Evolutionary conservation across 1,284 basidiomycete genomes (phyloP), one percentile per base, ranked within the genome.

Genomic region (Butyriboletus appendiculatus): DNA sequence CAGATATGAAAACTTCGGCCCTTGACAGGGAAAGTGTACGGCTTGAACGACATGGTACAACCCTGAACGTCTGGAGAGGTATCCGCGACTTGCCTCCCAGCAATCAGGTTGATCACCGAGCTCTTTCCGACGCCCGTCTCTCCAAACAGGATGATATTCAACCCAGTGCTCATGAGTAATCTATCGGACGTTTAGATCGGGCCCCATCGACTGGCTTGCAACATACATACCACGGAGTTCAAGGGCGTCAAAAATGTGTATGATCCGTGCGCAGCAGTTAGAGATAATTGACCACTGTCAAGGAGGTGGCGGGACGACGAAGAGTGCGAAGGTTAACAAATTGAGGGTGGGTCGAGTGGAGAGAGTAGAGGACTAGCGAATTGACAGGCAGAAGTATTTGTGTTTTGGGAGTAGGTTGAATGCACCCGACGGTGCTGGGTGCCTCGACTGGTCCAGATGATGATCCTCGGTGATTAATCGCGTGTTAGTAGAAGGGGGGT

Each of bases 121-220:
- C 67, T 73, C 53, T 69, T 69, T 12, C 67, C 71, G 14, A 66
- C 66, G 7, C 67, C 71, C 0, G 59, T 62, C 50, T 73, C 66
- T n/a, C 67, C 71, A 22, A 73, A 69, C 0, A 69, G 37, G 40
- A 69, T 67, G 40, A 69, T 65, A 48, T 73, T 69, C 32, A 70
- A 44, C 15, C 63, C 62, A 14, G 59, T 34, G 39, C 48, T 50
- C 65, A 65, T 67, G 55, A 26, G 32, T 52, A 37, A 28, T 52
- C 63, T 69, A 38, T 55, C 40, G 16, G 20, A 11, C 7, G 26
- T 40, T 69, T 32, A 64, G 65, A 67, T 62, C 55, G 38, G 34
- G 8, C 4, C n/a, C 16, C 51, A 60, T 60, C 56, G 16, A 50
- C 32, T 28, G 11, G 16, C 14, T 47, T 16, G 44, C 24, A 39